Conservation (phyloP, 2,329 filamentous ascomycete species). For the Diaporthe eres region DNA sequence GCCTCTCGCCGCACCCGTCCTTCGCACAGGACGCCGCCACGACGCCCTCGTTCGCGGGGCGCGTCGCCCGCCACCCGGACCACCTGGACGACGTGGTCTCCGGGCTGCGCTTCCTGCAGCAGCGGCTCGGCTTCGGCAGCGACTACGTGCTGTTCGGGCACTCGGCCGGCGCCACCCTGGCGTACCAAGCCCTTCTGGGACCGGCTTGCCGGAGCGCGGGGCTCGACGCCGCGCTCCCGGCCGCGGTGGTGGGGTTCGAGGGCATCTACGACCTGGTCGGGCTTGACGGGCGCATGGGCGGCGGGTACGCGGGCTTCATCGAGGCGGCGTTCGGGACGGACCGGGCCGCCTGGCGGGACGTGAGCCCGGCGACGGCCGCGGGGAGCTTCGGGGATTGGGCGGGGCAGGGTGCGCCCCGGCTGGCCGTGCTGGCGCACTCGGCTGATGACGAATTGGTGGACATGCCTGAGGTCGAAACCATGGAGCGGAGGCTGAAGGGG, state of each 20-base stretch:
- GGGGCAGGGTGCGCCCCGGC: slow-evolving; percentile 48
- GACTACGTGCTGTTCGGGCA: slow-evolving; percentile 73
- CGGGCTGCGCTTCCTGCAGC: slow-evolving; percentile 65
- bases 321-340: slow-evolving; percentile 72
- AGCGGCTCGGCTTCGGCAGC: slow-evolving; percentile 45
- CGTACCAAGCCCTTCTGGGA: slow-evolving; percentile 71
- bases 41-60: slow-evolving; percentile 50
- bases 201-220: slow-evolving; percentile 48
- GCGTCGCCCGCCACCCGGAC: slow-evolving; percentile 69
- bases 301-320: slow-evolving; percentile 70
- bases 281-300: slow-evolving; percentile 62
- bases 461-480: slow-evolving; percentile 69
- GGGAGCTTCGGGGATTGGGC: slow-evolving; percentile 57
- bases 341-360: slow-evolving; percentile 63
- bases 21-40: slow-evolving; percentile 59
- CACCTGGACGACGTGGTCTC: slow-evolving; percentile 71
- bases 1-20: slow-evolving; percentile 68
- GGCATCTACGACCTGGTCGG: slow-evolving; percentile 77
- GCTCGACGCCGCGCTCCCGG: slow-evolving; percentile 54
- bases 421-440: slow-evolving; percentile 61
- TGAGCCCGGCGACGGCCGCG: slow-evolving; percentile 65
- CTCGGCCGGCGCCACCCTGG: slow-evolving; percentile 74
- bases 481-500: slow-evolving; percentile 62
- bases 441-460: slow-evolving; percentile 65
- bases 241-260: slow-evolving; percentile 71